phyloP scores from a whole-genome alignment of 2,329 filamentous ascomycete genomes.

The Paraconiothyrium brasiliense region DNA sequence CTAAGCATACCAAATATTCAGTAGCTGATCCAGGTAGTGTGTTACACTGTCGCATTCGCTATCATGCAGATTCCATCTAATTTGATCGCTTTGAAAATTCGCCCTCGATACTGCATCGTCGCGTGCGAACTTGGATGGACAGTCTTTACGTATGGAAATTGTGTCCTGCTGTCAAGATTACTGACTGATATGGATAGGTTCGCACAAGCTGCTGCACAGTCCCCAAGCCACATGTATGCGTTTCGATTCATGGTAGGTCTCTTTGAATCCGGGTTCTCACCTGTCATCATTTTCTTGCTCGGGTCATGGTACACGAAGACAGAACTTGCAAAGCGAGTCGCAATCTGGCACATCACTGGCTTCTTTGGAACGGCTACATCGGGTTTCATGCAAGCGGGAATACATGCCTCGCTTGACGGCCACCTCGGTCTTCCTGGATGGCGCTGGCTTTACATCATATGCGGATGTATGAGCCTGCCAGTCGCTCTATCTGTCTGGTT shows the following conservation, averaged over 20 bases:
- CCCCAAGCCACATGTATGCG: not conserved
- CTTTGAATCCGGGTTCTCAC: not conserved
- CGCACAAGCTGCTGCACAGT: not conserved
- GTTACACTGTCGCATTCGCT: slow-evolving; percentile 1
- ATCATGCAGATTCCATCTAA: slow-evolving; percentile 7
- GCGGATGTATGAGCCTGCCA: slow-evolving; percentile 1
- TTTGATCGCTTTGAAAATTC: not conserved
- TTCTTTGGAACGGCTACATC: not conserved
- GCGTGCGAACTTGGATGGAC: slow-evolving; percentile 1
- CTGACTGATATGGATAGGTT: not conserved
- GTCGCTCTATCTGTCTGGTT: not conserved
- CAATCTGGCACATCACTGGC: not conserved
- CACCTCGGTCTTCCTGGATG: not conserved
- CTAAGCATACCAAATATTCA: not conserved
- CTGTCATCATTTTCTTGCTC: not conserved
- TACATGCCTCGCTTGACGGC: not conserved
- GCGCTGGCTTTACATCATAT: not conserved
- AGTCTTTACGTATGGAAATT: not conserved
- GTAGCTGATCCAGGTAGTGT: not conserved
- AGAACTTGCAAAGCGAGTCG: not conserved
- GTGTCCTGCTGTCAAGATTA: not conserved
- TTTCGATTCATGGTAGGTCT: not conserved
- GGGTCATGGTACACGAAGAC: not conserved
- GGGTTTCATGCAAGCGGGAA: not conserved
- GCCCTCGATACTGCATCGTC: not conserved